Conservation (phyloP, 257 asterid species). For the Euphrasia confusa region DNA sequence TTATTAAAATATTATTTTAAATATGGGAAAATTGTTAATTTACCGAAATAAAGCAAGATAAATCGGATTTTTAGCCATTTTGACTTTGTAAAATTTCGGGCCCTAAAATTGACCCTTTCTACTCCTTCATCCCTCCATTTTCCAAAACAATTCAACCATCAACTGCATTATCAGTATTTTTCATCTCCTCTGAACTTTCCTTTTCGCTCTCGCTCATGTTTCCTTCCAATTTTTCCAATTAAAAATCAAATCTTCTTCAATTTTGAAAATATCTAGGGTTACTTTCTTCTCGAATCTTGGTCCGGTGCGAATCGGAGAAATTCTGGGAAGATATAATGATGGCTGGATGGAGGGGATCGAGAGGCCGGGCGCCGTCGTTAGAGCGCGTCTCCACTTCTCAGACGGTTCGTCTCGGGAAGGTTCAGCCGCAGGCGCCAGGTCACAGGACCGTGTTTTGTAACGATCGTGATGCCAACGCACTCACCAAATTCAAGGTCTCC, state of each 20-base stretch:
- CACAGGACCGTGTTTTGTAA: conserved; percentile 92
- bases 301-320: conserved; percentile 46
- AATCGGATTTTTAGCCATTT: neutral
- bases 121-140: conserved; percentile 15
- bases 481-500: conserved; percentile 73
- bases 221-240: neutral
- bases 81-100: conserved; percentile 28
- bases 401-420: conserved; percentile 84
- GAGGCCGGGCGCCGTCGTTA: conserved; percentile 40
- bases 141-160: conserved; percentile 29
- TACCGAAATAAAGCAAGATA: too few species aligned
- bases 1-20: too few species aligned
- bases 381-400: conserved; percentile 42
- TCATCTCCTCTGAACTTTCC: neutral
- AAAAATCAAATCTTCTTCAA: conserved; percentile 22
- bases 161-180: conserved; percentile 17
- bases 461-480: conserved; percentile 87
- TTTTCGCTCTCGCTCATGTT: neutral
- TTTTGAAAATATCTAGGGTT: conserved; percentile 30
- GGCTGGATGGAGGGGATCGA: conserved; percentile 93
- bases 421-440: conserved; percentile 99
- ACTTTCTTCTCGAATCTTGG: conserved; percentile 28
- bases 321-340: conserved; percentile 46
- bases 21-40: too few species aligned
- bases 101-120: conserved; percentile 15